phyloP scores from a whole-genome alignment of 1,284 basidiomycete genomes.

The Cutaneotrichosporon mucoides region DNA sequence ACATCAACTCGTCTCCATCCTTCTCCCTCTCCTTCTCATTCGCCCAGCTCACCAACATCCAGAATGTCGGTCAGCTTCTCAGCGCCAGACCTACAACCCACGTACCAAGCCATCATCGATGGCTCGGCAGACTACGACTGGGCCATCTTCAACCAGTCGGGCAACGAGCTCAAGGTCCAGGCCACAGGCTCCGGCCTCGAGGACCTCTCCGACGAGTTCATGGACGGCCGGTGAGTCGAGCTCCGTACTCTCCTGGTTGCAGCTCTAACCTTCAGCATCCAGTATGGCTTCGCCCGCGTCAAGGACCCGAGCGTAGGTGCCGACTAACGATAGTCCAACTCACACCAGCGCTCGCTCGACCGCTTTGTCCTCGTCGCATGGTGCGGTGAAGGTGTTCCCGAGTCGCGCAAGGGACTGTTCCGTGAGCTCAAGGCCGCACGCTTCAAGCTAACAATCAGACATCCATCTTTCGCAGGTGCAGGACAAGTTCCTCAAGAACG shows the following conservation, averaged over 20 bases:
- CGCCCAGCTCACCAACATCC: background rate
- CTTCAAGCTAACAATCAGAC: background rate
- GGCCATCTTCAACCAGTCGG: conserved; percentile 74
- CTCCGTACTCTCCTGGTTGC: background rate
- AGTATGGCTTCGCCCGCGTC: conserved; percentile 89
- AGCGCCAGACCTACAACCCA: conserved; percentile 61
- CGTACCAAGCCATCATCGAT: conserved; percentile 75
- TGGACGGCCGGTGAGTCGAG: conserved; percentile 70
- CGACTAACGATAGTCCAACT: background rate
- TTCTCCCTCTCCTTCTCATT: background rate
- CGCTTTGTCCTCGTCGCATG: conserved; percentile 89
- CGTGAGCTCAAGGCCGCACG: conserved; percentile 45
- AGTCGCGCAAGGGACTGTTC: conserved; percentile 86
- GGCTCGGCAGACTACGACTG: conserved; percentile 71
- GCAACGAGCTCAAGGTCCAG: conserved; percentile 88
- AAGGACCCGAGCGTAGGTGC: conserved; percentile 73
- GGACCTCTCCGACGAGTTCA: conserved; percentile 90
- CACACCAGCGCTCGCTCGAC: conserved; percentile 66
- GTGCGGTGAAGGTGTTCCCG: conserved; percentile 96
- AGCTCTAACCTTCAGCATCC: conserved; percentile 59
- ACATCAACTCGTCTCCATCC: background rate
- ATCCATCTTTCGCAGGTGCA: conserved; percentile 58
- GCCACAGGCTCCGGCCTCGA: conserved; percentile 79
- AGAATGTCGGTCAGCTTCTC: conserved; percentile 48
- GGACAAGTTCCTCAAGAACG: conserved; percentile 67